These are phyloP conservation scores for Exophiala lecanii-corni DNA, from an alignment of 2,329 filamentous ascomycete genomes.

Conservation along the genomic window DNA sequence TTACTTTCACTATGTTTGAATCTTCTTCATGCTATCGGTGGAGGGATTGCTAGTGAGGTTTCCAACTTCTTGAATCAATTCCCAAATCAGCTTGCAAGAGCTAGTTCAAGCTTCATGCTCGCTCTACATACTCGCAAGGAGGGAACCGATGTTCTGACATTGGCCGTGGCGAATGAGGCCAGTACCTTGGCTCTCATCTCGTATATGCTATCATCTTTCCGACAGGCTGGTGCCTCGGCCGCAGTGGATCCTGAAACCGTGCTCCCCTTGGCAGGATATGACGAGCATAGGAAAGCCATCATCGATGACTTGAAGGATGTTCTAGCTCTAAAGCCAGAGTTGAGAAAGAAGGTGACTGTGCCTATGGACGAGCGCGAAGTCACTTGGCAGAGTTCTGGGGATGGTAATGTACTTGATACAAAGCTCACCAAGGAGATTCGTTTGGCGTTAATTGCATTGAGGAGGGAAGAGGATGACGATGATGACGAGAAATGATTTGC, in stretches of 20 bases:
- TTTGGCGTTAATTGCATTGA: constrained; percentile 44
- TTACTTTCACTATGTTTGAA: constrained; percentile 86
- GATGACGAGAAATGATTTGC: no score
- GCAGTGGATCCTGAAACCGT: constrained; percentile 60
- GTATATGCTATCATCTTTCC: constrained; percentile 64
- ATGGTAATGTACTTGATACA: constrained; percentile 61
- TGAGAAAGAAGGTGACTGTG: constrained; percentile 62
- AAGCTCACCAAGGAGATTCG: constrained; percentile 68
- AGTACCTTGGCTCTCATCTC: constrained; percentile 66
- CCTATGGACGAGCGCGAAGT: constrained; percentile 69
- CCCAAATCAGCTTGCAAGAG: constrained; percentile 68
- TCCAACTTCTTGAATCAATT: constrained; percentile 87
- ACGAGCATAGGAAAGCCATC: constrained; percentile 67
- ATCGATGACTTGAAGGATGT: constrained; percentile 72
- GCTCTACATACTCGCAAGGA: constrained; percentile 36
- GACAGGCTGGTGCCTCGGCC: constrained; percentile 58
- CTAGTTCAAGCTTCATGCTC: constrained; percentile 64
- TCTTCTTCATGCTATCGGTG: constrained; percentile 74
- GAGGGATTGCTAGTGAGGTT: constrained; percentile 77
- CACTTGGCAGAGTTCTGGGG: constrained; percentile 49
- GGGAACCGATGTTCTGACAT: constrained; percentile 37
- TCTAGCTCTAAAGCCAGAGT: constrained; percentile 37
- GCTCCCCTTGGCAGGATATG: constrained; percentile 49
- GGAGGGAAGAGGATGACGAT: constrained; percentile 32
- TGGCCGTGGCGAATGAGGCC: constrained; percentile 21